Conservation (phyloP, 495 filamentous ascomycete species). For the Copromyces sp. region DNA sequence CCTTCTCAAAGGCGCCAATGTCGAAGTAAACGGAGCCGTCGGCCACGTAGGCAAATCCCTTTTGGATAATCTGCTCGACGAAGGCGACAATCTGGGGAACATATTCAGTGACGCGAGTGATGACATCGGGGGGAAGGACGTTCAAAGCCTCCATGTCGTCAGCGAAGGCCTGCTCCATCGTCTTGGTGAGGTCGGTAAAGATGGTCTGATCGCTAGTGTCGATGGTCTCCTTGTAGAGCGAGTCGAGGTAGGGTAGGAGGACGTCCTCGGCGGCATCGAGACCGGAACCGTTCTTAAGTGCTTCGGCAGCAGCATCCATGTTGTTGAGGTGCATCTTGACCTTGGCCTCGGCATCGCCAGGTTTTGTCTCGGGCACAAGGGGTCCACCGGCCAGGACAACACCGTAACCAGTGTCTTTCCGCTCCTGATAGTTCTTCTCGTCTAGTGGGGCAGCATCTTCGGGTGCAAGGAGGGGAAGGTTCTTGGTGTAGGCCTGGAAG, state of each 20-base stretch:
- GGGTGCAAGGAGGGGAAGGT: slow-evolving; percentile 53
- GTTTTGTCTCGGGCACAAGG: slow-evolving; percentile 47
- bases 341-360: slow-evolving; percentile 69
- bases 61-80: slow-evolving; percentile 68
- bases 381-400: slow-evolving; percentile 52
- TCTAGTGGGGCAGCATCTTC: slow-evolving; percentile 21
- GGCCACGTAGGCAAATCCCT: slow-evolving; percentile 77
- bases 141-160: slow-evolving; percentile 81
- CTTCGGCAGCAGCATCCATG: slow-evolving; percentile 48
- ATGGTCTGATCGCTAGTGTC: slow-evolving; percentile 61
- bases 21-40: slow-evolving; percentile 94
- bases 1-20: slow-evolving; percentile 74
- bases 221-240: slow-evolving; percentile 60
- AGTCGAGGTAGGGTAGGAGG: slow-evolving; percentile 80
- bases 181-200: slow-evolving; percentile 67
- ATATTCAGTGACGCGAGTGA: slow-evolving; percentile 86
- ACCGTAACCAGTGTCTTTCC: slow-evolving; percentile 52
- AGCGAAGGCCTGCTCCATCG: slow-evolving; percentile 74
- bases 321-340: slow-evolving; percentile 86
- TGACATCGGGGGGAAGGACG: slow-evolving; percentile 66
- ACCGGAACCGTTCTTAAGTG: slow-evolving; percentile 37
- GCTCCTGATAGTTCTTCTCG: slow-evolving; percentile 43
- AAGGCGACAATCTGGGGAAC: slow-evolving; percentile 63
- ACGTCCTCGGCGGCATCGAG: slow-evolving; percentile 49
- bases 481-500: slow-evolving; percentile 65